Base-by-base conservation (phyloP, 164 flowering plant species). In the Berberis vulgaris region DNA sequence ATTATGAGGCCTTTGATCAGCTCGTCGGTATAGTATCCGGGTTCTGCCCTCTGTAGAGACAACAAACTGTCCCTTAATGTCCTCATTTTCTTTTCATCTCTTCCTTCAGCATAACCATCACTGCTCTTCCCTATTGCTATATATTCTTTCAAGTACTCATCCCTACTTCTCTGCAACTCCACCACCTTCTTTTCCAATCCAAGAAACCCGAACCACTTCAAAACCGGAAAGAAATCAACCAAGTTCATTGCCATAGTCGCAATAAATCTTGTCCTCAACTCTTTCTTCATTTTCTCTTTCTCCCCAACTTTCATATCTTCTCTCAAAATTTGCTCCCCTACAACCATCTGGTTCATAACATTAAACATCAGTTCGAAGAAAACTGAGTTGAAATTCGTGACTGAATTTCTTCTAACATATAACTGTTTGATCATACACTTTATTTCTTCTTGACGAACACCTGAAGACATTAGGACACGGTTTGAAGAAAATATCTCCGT, bases 21-120 rank as follows among this genome's bases (percentile, higher is more conserved):
- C 2, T 54, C 41, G 45, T 79, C 79, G 0, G 69, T 64, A 56
- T 79, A 73, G 45, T 62, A 65, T 5, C 74, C 64, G 0, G 79
- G 79, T 43, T 76, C 71, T 3, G 68, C 46, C 41, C 72, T 62
- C 57, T 79, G 82, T 44, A 79, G 40, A 39, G 70, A 61, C 47
- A 79, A 65, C 68, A 79, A 49, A 62, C 65, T 67, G 46, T 61
- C 74, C n/a, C 76, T 64, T 75, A 79, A 44, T 5, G 82, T 64
- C 40, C 59, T 61, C 41, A 11, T 12, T 45, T 60, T 60, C 8
- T 7, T 60, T 39, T n/a, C 26, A 11, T 60, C 43, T 45, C 10
- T 11, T 4, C 43, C 47, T 44, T 44, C 11, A 5, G 7, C n/a
- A 8, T 12, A 7, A 45, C 2, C 45, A 45, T 50, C 12, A 45